Base-by-base conservation (phyloP, 768 basidiomycete genomes). In the Mrakia frigida region DNA sequence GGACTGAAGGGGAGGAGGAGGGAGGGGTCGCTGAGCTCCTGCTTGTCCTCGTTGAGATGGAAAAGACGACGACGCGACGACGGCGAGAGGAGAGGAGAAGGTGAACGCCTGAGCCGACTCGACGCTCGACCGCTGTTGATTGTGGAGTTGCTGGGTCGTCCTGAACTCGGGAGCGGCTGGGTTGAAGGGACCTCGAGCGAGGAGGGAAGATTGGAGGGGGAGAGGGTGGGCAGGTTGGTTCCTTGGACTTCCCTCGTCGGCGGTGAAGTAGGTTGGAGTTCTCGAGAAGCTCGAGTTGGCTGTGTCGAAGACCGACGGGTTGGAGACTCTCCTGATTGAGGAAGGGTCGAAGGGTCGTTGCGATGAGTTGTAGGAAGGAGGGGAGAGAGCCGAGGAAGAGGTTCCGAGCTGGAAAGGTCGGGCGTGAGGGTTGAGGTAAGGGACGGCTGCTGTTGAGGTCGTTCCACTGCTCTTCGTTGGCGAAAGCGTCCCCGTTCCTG, bases 341-440 rank as follows among this genome's bases (percentile, higher is more conserved):
- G 33, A 63, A 28, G 60, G 61, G 52, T 41, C 73, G 41, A 41
- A 74, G 33, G 59, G 2, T 13, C n/a, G 11, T 37, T 43, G 41
- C 3, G 31, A 4, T n/a, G 43, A 39, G 39, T 68, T 37, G 23
- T 13, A 5, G 37, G 37, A 25, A 31, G 37, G 21, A 61, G 16
- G 11, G 59, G 59, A 14, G 43, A 23, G 25, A 28, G 73, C 43
- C 37, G 35, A 39, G 23, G 28, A 1, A 25, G 61, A 28, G 5
- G 28, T 23, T 21, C 63, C 73, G 46, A 67, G 37, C 31, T 46
- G 18, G 46, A 74, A 74, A 11, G 73, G 43, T 16, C 46, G 73
- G 6, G 73, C 73, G 43, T 23, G 60, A 25, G 73, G 73, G 33
- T 74, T 74, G 73, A 74, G 73, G 72, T 61, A 37, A n/a, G 41